A percentile compares a stretch with the other conserved stretches of the same genome.
phyloP scores from a whole-genome alignment of 1,284 basidiomycete genomes.

The Microbotryomycetes sp. region DNA sequence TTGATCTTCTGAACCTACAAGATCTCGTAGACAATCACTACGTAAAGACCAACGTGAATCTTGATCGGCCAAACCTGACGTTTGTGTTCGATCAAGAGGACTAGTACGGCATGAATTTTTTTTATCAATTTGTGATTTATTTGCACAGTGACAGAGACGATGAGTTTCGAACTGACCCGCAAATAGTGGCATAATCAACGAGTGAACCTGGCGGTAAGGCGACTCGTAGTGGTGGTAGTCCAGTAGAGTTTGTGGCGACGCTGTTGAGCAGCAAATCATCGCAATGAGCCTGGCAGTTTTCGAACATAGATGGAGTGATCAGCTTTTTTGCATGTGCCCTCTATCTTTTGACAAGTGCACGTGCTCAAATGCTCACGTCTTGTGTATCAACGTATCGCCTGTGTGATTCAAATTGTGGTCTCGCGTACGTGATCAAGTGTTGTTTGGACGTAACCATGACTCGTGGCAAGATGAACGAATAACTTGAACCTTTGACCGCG shows the following conservation, averaged over 20 bases:
- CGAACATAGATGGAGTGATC: neutral
- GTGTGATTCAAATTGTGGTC: no score
- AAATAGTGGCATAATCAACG: constrained; percentile 2
- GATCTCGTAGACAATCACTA: constrained; percentile 2
- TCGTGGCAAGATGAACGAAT: neutral
- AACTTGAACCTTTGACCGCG: neutral
- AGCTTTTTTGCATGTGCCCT: neutral
- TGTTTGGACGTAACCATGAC: neutral
- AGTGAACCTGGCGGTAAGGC: constrained; percentile 1
- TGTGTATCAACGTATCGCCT: neutral
- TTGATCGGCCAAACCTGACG: constrained; percentile 7
- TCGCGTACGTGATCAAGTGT: neutral
- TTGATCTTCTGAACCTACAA: neutral
- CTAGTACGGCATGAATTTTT: no score
- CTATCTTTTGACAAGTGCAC: neutral
- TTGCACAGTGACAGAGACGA: no score
- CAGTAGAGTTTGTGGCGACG: neutral
- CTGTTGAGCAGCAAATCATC: constrained; percentile 9
- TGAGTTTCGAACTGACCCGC: neutral
- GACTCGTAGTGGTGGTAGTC: neutral
- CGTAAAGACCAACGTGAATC: neutral
- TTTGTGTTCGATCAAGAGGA: neutral
- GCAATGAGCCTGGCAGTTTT: constrained; percentile 3
- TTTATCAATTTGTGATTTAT: no score
- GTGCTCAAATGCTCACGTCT: neutral